These are phyloP conservation scores for Anthostomella pinea DNA, from an alignment of 2,329 filamentous ascomycete genomes.

Conservation along the genomic window DNA sequence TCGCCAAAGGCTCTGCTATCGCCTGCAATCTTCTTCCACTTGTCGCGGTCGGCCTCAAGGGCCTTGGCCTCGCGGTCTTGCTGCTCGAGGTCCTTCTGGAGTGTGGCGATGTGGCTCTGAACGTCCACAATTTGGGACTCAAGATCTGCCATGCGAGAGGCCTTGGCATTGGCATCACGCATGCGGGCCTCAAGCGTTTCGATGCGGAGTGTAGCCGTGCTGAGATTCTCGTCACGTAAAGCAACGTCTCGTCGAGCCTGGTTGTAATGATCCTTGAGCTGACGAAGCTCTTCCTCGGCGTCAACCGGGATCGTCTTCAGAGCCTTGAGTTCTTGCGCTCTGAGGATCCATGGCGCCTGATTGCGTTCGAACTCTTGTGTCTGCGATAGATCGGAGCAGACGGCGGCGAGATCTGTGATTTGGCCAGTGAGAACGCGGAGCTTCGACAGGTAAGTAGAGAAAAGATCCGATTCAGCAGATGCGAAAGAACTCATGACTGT, in stretches of 20 bases:
- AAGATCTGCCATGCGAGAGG: slow-evolving; percentile 64
- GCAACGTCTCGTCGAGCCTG: slow-evolving; percentile 71
- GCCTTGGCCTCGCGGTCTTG: slow-evolving; percentile 64
- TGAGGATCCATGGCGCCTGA: slow-evolving; percentile 77
- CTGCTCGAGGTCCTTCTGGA: slow-evolving; percentile 64
- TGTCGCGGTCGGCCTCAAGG: slow-evolving; percentile 64
- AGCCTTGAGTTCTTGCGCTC: slow-evolving; percentile 77
- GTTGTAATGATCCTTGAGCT: slow-evolving; percentile 75
- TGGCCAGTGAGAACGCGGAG: slow-evolving; percentile 62
- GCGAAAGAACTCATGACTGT: slow-evolving; percentile 51
- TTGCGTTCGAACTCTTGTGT: slow-evolving; percentile 76
- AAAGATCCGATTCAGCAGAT: slow-evolving; percentile 63
- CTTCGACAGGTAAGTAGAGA: slow-evolving; percentile 65
- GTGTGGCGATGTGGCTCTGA: slow-evolving; percentile 47
- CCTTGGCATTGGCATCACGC: slow-evolving; percentile 77
- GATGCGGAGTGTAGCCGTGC: slow-evolving; percentile 87
- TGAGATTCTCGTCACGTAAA: slow-evolving; percentile 75
- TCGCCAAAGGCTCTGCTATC: slow-evolving; percentile 57
- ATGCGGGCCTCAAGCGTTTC: slow-evolving; percentile 87
- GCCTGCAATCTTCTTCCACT: slow-evolving; percentile 68
- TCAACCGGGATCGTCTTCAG: slow-evolving; percentile 78
- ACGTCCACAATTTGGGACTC: slow-evolving; percentile 57
- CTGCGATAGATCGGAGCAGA: slow-evolving; percentile 68
- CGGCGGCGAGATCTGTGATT: slow-evolving; percentile 66
- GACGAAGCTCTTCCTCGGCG: slow-evolving; percentile 78